phyloP scores from a whole-genome alignment of 1,139 yeast species.

The Citeromyces hawaiiensis region DNA sequence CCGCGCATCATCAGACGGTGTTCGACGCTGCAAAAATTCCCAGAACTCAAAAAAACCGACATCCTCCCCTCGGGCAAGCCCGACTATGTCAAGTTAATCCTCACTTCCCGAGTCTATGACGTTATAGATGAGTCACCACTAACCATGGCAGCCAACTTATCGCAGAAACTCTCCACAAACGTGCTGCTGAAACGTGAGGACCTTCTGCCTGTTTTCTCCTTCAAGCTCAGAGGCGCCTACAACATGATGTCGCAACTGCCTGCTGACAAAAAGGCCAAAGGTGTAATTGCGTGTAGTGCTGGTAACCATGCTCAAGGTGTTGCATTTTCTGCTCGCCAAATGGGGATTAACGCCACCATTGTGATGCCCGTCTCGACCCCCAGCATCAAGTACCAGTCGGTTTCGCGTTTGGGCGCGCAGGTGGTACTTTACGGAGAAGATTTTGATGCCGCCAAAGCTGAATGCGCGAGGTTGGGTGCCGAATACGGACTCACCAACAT shows the following conservation, averaged over 20 bases:
- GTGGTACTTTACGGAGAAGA: conserved; percentile 91
- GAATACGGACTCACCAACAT: conserved; percentile 72
- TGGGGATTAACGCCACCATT: conserved; percentile 86
- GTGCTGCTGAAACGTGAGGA: conserved; percentile 84
- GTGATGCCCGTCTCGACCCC: conserved; percentile 99
- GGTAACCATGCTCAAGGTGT: conserved; percentile 99
- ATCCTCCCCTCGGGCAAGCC: conserved; percentile 54
- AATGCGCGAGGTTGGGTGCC: conserved; percentile 59
- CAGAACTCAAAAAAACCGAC: conserved; percentile 39
- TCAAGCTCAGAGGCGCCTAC: conserved; percentile 94
- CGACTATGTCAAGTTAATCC: conserved; percentile 81
- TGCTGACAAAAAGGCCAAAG: conserved; percentile 54
- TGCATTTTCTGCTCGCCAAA: conserved; percentile 75
- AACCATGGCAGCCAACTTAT: conserved; percentile 60
- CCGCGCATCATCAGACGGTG: too few relatives aligned
- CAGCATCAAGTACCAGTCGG: conserved; percentile 83
- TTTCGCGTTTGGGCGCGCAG: conserved; percentile 82
- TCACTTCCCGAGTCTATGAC: conserved; percentile 89
- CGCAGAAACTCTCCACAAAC: conserved; percentile 60
- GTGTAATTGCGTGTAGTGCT: conserved; percentile 96
- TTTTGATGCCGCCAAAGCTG: conserved; percentile 84
- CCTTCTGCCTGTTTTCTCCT: conserved; percentile 85
- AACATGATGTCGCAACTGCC: conserved; percentile 89
- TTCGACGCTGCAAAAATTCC: conserved; percentile 18
- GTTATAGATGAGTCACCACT: conserved; percentile 87